phyloP scores from a whole-genome alignment of 441 rosid species.

The Euphorbia celastroides region DNA sequence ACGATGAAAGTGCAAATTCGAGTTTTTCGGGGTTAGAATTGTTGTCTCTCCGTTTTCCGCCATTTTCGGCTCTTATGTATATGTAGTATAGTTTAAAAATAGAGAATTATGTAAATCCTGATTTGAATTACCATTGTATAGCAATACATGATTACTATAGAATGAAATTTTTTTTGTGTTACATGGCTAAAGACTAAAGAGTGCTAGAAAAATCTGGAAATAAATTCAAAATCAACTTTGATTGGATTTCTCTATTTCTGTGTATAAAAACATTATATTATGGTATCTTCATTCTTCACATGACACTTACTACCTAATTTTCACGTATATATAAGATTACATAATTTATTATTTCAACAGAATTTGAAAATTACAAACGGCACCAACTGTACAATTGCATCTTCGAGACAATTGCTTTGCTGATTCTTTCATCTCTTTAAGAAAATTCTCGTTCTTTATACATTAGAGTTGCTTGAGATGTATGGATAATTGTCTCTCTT shows the following conservation, averaged over 20 bases:
- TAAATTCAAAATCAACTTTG: neutral
- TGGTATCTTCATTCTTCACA: constrained; percentile 1
- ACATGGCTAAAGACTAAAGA: too few relatives aligned
- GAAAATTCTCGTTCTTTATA: constrained; percentile 15
- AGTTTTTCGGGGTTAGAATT: neutral
- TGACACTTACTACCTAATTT: neutral
- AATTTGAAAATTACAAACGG: neutral
- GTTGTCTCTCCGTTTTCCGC: too few relatives aligned
- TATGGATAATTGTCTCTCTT: constrained; percentile 13
- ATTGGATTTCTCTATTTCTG: constrained; percentile 1
- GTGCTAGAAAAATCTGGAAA: neutral
- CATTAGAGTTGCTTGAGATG: constrained; percentile 15
- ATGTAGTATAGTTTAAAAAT: too few relatives aligned
- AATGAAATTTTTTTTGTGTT: too few relatives aligned
- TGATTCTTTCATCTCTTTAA: constrained; percentile 15
- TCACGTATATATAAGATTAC: neutral
- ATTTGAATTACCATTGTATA: neutral
- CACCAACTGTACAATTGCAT: constrained; percentile 25
- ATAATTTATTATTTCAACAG: neutral
- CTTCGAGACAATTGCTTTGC: constrained; percentile 10
- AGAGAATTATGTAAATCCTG: neutral
- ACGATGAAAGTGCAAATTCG: constrained; percentile 21
- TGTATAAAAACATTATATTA: neutral
- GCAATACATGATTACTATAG: too few relatives aligned
- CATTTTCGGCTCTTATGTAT: neutral